Base-by-base conservation (phyloP, 176 grass and related monocot genomes). In the Musa schizocarpa region DNA sequence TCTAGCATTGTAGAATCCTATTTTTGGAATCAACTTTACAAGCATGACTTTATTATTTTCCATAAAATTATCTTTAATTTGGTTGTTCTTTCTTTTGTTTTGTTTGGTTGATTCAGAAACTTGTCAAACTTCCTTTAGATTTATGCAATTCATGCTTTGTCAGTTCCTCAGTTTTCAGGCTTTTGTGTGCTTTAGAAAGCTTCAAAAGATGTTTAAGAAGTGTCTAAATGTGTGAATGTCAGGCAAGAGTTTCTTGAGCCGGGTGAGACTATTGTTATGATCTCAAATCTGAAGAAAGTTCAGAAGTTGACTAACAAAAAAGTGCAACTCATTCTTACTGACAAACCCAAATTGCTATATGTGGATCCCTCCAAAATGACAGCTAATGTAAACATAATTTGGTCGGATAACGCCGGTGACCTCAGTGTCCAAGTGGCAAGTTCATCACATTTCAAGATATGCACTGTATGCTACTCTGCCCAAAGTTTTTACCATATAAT, bases 251-350 rank as follows among this genome's bases (percentile, higher is more conserved):
- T 94, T 79, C 76, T 99, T 73, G 96, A 99, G 69, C 86, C 88
- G 19, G 85, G 86, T 8, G 96, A 99, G 58, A 80, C 86, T 34
- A 89, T 99, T 75, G 88, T 99, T 23, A 89, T 99, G 85, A 99
- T 91, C 74, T 99, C 95, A 13, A 95, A 86, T 82, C 72, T 99
- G 85, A 99, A 99, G 96, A 99, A 94, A 83, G 82, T 95, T 81
- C 89, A 94, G 72, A 99, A 91, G 77, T 80, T 99, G 77, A 85
- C 88, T 85, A 99, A 89, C 81, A 99, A 95, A 78, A 99, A 95
- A 82, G 83, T 99, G 13, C 91, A 99, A 69, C 74, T 99, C 77
- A 89, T 99, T 75, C 90, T 99, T 71, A 99, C 91, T 16, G 81
- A 99, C 79, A 95, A 92, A 76, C 96, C 96, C 74, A 92, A 95